phyloP scores from a whole-genome alignment of 441 rosid genomes.

The Gossypium laxum region DNA sequence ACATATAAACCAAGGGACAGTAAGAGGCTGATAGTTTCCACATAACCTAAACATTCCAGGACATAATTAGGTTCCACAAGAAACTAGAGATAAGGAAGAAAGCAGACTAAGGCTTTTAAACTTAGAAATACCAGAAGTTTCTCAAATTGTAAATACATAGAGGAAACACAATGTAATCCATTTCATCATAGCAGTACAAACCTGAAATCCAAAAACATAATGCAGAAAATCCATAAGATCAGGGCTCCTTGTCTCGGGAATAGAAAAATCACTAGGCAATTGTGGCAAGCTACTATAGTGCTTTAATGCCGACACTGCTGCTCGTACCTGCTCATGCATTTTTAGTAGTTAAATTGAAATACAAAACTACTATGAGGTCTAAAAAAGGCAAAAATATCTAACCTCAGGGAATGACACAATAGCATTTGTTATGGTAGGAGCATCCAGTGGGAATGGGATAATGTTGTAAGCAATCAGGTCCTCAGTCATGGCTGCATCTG shows the following conservation, averaged over 20 bases:
- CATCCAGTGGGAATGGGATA: constrained; percentile 79
- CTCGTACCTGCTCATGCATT: constrained; percentile 51
- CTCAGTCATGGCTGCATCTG: constrained; percentile 90
- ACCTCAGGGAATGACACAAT: constrained; percentile 71
- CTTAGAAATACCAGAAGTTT: background rate
- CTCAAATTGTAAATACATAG: background rate
- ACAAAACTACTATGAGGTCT: constrained; percentile 16
- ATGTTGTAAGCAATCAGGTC: constrained; percentile 83
- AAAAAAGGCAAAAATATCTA: constrained; percentile 15
- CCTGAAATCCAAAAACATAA: constrained; percentile 89
- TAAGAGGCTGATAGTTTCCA: background rate
- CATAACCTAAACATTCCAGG: background rate
- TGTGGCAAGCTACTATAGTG: constrained; percentile 60
- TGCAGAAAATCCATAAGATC: constrained; percentile 89
- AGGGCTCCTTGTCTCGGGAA: constrained; percentile 59
- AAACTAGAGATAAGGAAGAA: constrained; percentile 1
- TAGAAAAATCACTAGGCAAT: constrained; percentile 58
- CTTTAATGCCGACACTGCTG: constrained; percentile 62
- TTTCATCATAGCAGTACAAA: constrained; percentile 26
- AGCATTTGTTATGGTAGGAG: constrained; percentile 60
- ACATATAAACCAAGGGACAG: background rate
- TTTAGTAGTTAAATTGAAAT: constrained; percentile 12
- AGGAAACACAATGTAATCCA: background rate
- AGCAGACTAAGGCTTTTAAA: background rate
- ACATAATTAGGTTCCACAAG: background rate